Base-by-base conservation (phyloP, 2,329 filamentous ascomycete species). In the Fusarium lateritium region DNA sequence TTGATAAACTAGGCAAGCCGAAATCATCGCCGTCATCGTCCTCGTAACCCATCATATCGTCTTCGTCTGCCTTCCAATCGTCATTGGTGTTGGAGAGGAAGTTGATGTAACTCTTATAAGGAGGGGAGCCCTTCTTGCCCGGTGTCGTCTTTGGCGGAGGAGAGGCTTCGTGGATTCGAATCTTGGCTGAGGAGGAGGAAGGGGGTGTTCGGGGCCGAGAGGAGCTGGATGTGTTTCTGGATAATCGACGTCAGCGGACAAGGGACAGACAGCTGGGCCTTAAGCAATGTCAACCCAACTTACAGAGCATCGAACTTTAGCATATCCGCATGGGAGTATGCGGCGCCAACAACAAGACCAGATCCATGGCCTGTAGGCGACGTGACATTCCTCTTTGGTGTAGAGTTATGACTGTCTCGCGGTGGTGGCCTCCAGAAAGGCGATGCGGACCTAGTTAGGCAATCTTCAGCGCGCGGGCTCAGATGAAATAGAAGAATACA, bases 261-360 rank as follows among this genome's bases (percentile, higher is more conserved):
- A 50, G 13, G 45, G 36, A 43, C 26, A 53, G 42, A 22, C 10
- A n/a, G 40, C 8, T 21, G 31, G n/a, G 19, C 39, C 22, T 43
- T 45, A 31, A 24, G 14, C 22, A 17, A 22, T 44, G 15, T 17
- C 34, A 53, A 59, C 42, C 26, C 57, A 33, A 80, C 87, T 71
- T 86, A 96, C 93, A 95, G 75, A 28, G 90, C 88, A 76, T 94
- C 93, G 76, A 95, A 92, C 80, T 95, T 97, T 74, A 98, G 86
- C 77, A 97, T 93, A 81, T 98, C 94, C 28, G 95, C 93, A 80
- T 99, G 96, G 15, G 96, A 98, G 79, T 99, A 99, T 45, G 94
- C 92, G 58, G 96, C 96, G 72, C 96, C 96, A 62, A 98, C 92
- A 36, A 99, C 92, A 65, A 95, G 88, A 75, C 85, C 89, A 51